Conservation (phyloP, 1,139 yeast genomes). For the Wickerhamomyces sp. region DNA sequence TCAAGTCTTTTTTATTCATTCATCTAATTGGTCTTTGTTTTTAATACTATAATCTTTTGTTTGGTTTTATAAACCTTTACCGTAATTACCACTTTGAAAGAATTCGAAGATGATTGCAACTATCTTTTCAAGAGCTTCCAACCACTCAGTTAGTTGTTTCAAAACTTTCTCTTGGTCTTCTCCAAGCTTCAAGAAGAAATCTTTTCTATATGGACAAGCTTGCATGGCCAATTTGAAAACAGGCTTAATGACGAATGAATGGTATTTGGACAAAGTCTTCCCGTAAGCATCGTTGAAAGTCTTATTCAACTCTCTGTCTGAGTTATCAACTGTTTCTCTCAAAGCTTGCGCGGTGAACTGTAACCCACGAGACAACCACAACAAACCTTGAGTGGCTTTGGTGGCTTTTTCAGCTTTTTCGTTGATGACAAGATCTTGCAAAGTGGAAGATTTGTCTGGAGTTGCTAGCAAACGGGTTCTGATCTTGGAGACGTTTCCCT, state of each 20-base stretch:
- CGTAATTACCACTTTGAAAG: slow-evolving; percentile 76
- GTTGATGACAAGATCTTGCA: slow-evolving; percentile 69
- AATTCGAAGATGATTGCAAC: slow-evolving; percentile 72
- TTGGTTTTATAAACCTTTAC: slow-evolving; percentile 80
- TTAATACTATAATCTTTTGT: no score
- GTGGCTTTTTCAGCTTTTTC: slow-evolving; percentile 64
- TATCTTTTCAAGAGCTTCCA: slow-evolving; percentile 68
- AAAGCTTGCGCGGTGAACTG: slow-evolving; percentile 86
- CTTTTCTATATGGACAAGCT: slow-evolving; percentile 90
- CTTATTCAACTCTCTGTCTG: slow-evolving; percentile 58
- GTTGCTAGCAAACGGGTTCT: slow-evolving; percentile 59
- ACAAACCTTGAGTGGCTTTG: slow-evolving; percentile 85
- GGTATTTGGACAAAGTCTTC: slow-evolving; percentile 76
- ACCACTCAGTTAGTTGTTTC: slow-evolving; percentile 66
- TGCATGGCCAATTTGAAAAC: slow-evolving; percentile 92
- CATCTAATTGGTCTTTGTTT: no score
- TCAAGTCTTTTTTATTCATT: no score
- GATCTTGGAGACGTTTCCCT: slow-evolving; percentile 77
- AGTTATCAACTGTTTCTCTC: slow-evolving; percentile 67
- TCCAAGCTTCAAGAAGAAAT: slow-evolving; percentile 78
- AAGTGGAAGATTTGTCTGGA: slow-evolving; percentile 59
- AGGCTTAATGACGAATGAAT: slow-evolving; percentile 77
- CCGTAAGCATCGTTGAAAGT: slow-evolving; percentile 81
- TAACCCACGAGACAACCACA: slow-evolving; percentile 84
- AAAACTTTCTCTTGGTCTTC: slow-evolving; percentile 59